Conservation (phyloP, 768 basidiomycete species). For the Dentipellis fragilis region DNA sequence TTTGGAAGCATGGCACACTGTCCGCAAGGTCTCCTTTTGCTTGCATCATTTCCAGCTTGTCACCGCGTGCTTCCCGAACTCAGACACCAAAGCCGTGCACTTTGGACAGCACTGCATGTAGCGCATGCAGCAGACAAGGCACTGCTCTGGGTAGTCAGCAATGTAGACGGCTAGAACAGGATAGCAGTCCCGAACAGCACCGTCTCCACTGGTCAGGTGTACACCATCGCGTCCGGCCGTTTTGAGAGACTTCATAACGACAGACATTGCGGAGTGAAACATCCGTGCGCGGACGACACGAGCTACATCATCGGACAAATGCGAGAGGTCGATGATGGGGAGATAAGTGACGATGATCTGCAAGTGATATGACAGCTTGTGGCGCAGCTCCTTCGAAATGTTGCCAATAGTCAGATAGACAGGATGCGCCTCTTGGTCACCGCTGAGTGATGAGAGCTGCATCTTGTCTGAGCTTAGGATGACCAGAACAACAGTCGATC, state of each 20-base stretch:
- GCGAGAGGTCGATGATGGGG: constrained; percentile 8
- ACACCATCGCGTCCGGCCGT: constrained; percentile 11
- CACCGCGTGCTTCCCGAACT: not conserved
- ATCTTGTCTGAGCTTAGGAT: constrained; percentile 16
- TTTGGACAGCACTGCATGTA: not conserved
- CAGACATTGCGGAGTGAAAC: constrained; percentile 13
- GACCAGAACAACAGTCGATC: constrained; percentile 13
- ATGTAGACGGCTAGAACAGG: constrained; percentile 14
- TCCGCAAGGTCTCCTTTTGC: not conserved
- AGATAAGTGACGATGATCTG: constrained; percentile 19
- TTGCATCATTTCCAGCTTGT: not conserved
- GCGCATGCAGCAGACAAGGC: constrained; percentile 8
- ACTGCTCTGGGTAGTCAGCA: constrained; percentile 18
- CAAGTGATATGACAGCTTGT: constrained; percentile 8
- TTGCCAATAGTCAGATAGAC: constrained; percentile 22
- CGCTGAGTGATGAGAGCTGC: constrained; percentile 12
- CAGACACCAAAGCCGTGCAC: not conserved
- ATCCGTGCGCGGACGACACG: constrained; percentile 2
- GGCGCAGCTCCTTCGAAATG: constrained; percentile 14
- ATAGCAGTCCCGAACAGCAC: constrained; percentile 4
- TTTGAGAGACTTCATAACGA: constrained; percentile 7
- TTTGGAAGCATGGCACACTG: not conserved
- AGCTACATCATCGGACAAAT: not conserved
- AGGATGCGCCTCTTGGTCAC: constrained; percentile 18
- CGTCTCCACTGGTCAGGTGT: constrained; percentile 10